Conservation (phyloP, 2,329 filamentous ascomycete genomes). For the Penicillium expansum region DNA sequence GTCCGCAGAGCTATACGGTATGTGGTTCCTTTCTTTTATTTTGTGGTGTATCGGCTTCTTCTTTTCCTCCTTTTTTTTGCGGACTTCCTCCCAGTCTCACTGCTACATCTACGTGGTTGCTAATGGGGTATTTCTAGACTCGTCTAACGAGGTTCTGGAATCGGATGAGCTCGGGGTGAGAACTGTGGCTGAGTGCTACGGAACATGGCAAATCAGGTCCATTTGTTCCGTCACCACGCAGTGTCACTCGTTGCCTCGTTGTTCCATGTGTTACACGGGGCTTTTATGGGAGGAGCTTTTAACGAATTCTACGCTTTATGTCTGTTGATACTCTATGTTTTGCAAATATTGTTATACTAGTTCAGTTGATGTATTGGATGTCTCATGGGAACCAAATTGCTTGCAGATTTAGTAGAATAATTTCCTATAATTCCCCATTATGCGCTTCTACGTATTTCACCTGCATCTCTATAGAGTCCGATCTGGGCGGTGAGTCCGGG, state of each 20-base stretch:
- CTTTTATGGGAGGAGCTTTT: slow-evolving; percentile 6
- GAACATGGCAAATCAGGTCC: background rate
- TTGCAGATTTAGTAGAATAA: background rate
- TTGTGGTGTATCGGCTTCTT: background rate
- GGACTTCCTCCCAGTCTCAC: background rate
- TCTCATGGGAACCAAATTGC: background rate
- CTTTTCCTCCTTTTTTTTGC: background rate
- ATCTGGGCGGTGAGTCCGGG: slow-evolving; percentile 27
- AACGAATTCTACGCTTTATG: slow-evolving; percentile 26
- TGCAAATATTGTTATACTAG: slow-evolving; percentile 7
- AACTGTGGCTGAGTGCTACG: background rate
- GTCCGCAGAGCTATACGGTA: slow-evolving; percentile 31
- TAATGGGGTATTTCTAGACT: slow-evolving; percentile 10
- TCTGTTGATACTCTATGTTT: slow-evolving; percentile 15
- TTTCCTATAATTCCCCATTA: background rate
- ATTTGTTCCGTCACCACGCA: background rate
- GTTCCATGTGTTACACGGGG: background rate
- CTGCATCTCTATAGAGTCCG: background rate
- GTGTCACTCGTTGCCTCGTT: background rate
- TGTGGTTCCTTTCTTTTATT: slow-evolving; percentile 5
- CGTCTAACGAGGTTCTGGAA: slow-evolving; percentile 24
- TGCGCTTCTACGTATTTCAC: background rate
- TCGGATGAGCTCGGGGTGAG: slow-evolving; percentile 18
- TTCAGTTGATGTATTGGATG: background rate
- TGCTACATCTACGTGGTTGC: background rate